Conservation (phyloP, 768 basidiomycete genomes). For the Thelephora ganbajun region DNA sequence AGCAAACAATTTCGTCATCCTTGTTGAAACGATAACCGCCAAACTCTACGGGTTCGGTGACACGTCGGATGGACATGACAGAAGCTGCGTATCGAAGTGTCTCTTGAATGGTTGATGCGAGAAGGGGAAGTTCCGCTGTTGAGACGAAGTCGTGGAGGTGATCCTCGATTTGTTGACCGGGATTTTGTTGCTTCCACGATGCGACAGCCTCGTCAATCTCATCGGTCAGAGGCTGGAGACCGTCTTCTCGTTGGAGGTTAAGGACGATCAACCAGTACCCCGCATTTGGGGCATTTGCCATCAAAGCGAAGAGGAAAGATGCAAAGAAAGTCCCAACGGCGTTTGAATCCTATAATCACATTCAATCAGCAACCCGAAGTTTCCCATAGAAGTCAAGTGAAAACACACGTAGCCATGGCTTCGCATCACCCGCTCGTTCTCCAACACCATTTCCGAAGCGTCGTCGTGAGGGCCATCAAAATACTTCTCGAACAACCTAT, state of each 20-base stretch:
- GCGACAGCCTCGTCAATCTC: background rate
- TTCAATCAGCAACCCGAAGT: background rate
- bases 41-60: no score
- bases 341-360: no score
- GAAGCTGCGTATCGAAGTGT: background rate
- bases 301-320: background rate
- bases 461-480: no score
- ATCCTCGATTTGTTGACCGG: background rate
- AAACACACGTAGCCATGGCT: background rate
- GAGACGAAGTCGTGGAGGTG: background rate
- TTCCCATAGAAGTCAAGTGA: background rate
- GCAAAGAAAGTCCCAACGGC: background rate
- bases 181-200: background rate
- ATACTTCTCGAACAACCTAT: no score
- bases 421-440: no score
- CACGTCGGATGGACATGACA: background rate
- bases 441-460: no score
- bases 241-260: background rate
- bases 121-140: background rate
- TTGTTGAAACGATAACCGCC: no score
- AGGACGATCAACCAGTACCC: background rate
- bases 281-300: background rate
- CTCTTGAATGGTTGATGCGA: no score
- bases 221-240: background rate
- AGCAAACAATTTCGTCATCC: no score